A percentile compares a stretch with the other conserved stretches of the same genome.
These are phyloP conservation scores for Poa pratensis DNA, from an alignment of 176 grass and related monocot species.

Conservation along the genomic window DNA sequence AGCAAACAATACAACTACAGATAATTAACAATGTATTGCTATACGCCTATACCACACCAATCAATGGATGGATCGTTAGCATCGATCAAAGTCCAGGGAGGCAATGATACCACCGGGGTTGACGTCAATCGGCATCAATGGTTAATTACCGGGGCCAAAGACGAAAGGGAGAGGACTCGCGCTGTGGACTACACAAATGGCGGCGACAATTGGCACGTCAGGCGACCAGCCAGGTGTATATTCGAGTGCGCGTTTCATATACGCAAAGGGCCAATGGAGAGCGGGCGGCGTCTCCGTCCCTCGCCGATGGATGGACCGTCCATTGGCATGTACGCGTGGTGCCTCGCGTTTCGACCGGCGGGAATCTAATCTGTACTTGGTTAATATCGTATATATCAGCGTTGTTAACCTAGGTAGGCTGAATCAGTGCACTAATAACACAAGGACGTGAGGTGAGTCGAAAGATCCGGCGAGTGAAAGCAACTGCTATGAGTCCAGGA, in stretches of 20 bases:
- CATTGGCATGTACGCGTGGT: not conserved
- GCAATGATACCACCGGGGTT: slow-evolving; percentile 11
- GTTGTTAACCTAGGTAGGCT: slow-evolving; percentile 3
- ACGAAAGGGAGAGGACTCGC: not conserved
- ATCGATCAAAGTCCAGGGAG: not conserved
- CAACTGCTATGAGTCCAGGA: not conserved
- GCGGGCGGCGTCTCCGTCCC: not conserved
- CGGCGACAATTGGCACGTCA: not conserved
- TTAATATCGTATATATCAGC: not conserved
- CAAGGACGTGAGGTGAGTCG: not conserved
- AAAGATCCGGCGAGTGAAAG: not conserved
- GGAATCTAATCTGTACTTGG: not conserved
- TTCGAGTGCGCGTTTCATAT: slow-evolving; percentile 26
- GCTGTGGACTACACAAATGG: not conserved
- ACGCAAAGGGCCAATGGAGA: slow-evolving; percentile 4
- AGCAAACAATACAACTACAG: not conserved
- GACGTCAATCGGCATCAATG: not conserved
- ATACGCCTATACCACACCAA: not conserved
- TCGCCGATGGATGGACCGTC: not conserved
- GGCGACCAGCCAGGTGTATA: slow-evolving; percentile 15
- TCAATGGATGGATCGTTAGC: not conserved
- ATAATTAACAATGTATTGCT: not conserved
- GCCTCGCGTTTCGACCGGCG: not conserved
- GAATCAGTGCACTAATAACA: not conserved
- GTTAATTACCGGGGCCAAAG: not conserved